Evolutionary conservation across 2,329 filamentous ascomycete species (phyloP).

Genomic region (Ilyonectria mors-panacis): DNA sequence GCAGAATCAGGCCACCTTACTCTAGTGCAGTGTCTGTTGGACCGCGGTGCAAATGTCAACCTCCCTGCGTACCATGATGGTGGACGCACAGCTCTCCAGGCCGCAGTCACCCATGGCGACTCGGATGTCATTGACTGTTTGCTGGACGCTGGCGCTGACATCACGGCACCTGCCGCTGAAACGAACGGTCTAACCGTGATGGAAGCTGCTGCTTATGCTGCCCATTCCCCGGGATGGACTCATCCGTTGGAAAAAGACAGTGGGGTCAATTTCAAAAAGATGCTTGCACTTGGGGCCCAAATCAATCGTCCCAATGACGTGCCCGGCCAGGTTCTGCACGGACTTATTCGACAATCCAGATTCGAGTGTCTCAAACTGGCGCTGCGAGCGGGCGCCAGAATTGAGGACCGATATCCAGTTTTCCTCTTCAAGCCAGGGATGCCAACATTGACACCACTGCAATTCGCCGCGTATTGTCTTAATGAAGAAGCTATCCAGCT

Average conservation of each 20-base stretch:
- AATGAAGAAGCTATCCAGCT: not conserved
- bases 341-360: not conserved
- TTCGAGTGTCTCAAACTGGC: not conserved
- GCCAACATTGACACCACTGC: not conserved
- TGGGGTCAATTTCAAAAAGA: conserved; percentile 3
- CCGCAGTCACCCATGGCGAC: not conserved
- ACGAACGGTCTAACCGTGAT: not conserved
- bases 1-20: not conserved
- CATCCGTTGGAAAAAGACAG: no score
- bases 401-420: not conserved
- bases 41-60: conserved; percentile 19
- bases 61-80: not conserved
- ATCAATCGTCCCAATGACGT: not conserved
- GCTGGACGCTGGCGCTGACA: conserved; percentile 10
- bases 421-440: not conserved
- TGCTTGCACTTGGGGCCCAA: not conserved
- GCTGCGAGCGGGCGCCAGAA: not conserved
- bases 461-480: not conserved
- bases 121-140: not conserved
- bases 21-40: not conserved
- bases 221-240: not conserved
- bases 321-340: not conserved
- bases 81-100: conserved; percentile 18
- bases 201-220: not conserved
- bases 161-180: not conserved